Base-by-base conservation (phyloP, 495 filamentous ascomycete genomes). In the Parathielavia appendiculata region DNA sequence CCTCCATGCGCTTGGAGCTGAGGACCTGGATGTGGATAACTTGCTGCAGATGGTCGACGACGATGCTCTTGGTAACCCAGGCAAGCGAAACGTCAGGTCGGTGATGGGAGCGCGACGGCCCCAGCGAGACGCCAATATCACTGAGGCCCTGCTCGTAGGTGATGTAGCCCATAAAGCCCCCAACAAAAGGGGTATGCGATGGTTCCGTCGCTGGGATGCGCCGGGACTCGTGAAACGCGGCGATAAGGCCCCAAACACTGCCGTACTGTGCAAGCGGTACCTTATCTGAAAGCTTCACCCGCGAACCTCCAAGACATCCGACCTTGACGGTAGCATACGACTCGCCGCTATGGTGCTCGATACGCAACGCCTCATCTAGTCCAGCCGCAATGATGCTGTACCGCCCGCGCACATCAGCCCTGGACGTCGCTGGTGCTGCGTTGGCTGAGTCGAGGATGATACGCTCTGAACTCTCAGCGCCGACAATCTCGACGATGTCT, bases 151-250 rank as follows among this genome's bases (percentile, higher is more conserved):
- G 79, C 67, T 98, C 92, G 60, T 97, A 97, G 1, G 89, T 90
- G 46, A 91, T 86, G 65, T 87, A 96, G 0, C 93, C 93, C 70
- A 97, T 81, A 49, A 97, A 85, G 0, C 92, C 92, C 44, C 92
- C 92, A 75, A 90, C 86, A 65, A 98, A 98, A 77, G 92, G 41
- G 73, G 71, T 36, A 70, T 67, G 0, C 0, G 56, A 36, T 11
- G 49, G 36, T 11, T 54, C 65, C 10, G 61, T 59, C 41, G 71
- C 66, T 2, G 62, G 52, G 1, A 74, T 45, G 26, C 63, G 80
- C 22, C 74, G 76, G 55, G 73, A 68, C 41, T 81, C 73, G 74
- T 87, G 83, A 57, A 87, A 81, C 5, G 67, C 69, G 12, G 83
- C 77, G 5, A 88, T 62, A 32, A 83, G 75, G 1, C 73, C 62